Evolutionary conservation across 306 rosid genomes (phyloP).

Genomic region (Rosa multiflora): DNA sequence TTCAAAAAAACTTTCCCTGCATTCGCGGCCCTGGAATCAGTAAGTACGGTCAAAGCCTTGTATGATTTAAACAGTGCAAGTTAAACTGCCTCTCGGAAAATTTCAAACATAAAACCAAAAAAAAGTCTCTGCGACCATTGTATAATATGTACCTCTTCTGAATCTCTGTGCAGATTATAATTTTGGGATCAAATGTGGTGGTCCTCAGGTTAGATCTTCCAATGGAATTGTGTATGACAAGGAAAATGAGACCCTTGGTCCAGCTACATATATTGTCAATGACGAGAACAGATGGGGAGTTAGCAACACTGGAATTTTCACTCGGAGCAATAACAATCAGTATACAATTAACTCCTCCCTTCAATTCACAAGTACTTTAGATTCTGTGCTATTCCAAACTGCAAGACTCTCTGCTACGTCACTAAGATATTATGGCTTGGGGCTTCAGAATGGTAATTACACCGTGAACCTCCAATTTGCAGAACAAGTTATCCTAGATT

Average conservation of each 20-base stretch:
- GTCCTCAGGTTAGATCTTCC: conserved; percentile 39
- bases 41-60: conserved; percentile 35
- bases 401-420: conserved; percentile 73
- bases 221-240: conserved; percentile 38
- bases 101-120: too few species aligned
- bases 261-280: conserved; percentile 63
- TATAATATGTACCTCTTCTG: not conserved
- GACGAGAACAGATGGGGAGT: conserved; percentile 57
- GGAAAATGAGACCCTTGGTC: conserved; percentile 60
- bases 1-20: conserved; percentile 70
- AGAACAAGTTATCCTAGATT: conserved; percentile 41
- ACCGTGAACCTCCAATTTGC: conserved; percentile 58
- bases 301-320: conserved; percentile 60
- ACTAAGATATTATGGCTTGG: conserved; percentile 71
- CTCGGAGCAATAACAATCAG: conserved; percentile 7
- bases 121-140: not conserved
- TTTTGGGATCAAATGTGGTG: conserved; percentile 71
- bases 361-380: conserved; percentile 41
- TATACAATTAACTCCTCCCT: conserved; percentile 27
- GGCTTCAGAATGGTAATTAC: conserved; percentile 31
- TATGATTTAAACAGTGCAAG: too few species aligned
- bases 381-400: conserved; percentile 60
- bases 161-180: conserved; percentile 45
- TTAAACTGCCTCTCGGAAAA: too few species aligned
- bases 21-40: conserved; percentile 48